Evolutionary conservation across 2,329 filamentous ascomycete genomes (phyloP).

Genomic region (Aspergillus sp.): DNA sequence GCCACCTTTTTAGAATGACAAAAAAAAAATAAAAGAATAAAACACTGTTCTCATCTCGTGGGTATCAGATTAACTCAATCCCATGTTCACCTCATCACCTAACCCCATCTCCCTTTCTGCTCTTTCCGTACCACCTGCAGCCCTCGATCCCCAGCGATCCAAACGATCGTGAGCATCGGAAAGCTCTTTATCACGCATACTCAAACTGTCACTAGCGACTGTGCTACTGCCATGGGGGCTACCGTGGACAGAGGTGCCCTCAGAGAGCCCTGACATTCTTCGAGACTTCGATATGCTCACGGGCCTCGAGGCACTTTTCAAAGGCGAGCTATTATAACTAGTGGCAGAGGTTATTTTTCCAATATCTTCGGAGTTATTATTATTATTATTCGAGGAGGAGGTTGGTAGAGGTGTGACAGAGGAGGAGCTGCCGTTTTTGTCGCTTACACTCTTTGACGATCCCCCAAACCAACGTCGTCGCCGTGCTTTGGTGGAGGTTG

Average conservation of each 20-base stretch:
- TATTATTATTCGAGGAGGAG: conserved; percentile 16
- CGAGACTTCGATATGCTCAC: conserved; percentile 32
- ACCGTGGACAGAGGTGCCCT: conserved; percentile 15
- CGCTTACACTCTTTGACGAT: conserved; percentile 29
- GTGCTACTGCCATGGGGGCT: conserved; percentile 24
- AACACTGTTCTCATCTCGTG: background rate
- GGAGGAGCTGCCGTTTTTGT: conserved; percentile 24
- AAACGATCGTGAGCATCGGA: conserved; percentile 48
- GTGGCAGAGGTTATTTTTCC: conserved; percentile 24
- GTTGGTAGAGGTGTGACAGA: conserved; percentile 17
- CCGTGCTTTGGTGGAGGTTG: conserved; percentile 30
- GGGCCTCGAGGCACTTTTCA: conserved; percentile 26
- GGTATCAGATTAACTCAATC: conserved; percentile 60
- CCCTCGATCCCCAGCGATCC: conserved; percentile 55
- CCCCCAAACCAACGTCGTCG: conserved; percentile 41
- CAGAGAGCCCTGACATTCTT: conserved; percentile 27
- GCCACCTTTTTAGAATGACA: background rate
- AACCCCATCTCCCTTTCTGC: conserved; percentile 67
- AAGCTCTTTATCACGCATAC: conserved; percentile 39
- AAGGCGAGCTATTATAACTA: conserved; percentile 18
- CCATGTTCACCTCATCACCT: conserved; percentile 82
- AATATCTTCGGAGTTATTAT: conserved; percentile 22
- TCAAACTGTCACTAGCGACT: conserved; percentile 31
- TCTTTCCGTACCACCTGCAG: conserved; percentile 52
- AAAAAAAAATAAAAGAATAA: background rate